These are phyloP conservation scores for Aspergillus mulundensis DNA, from an alignment of 495 filamentous ascomycete genomes.

Conservation along the genomic window DNA sequence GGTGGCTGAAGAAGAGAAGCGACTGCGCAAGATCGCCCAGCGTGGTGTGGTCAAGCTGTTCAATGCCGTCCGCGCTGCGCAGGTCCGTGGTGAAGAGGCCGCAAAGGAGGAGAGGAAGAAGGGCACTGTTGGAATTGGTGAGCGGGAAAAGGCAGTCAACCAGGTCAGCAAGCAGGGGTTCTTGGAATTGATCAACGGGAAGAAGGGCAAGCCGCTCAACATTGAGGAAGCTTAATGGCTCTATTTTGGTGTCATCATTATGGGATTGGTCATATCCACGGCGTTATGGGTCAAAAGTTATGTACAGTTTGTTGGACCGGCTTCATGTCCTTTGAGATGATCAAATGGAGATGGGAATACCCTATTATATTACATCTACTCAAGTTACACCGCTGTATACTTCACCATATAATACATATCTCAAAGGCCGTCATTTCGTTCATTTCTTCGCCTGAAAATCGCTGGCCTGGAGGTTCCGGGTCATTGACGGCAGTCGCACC, in stretches of 20 bases:
- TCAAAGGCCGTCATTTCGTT: constrained; percentile 7
- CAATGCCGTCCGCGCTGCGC: constrained; percentile 88
- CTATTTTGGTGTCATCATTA: constrained; percentile 10
- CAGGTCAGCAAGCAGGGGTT: constrained; percentile 98
- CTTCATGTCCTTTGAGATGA: constrained; percentile 8
- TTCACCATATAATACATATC: constrained; percentile 10
- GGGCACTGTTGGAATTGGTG: constrained; percentile 67
- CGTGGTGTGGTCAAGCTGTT: constrained; percentile 92
- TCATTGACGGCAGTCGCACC: constrained; percentile 86
- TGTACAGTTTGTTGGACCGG: constrained; percentile 16
- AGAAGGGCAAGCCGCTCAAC: constrained; percentile 48
- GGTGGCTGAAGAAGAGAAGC: constrained; percentile 73
- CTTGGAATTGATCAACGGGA: constrained; percentile 74
- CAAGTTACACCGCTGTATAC: constrained; percentile 3
- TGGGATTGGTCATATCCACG: constrained; percentile 35
- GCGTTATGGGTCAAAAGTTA: constrained; percentile 32
- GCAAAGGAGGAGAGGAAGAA: constrained; percentile 61
- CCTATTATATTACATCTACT: constrained; percentile 17
- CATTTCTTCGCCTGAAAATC: constrained; percentile 62
- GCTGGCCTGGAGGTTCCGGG: constrained; percentile 90
- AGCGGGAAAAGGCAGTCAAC: constrained; percentile 76
- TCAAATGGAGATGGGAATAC: constrained; percentile 24
- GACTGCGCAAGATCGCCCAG: constrained; percentile 79
- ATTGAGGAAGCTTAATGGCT: constrained; percentile 45
- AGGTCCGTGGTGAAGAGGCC: constrained; percentile 77